These are phyloP conservation scores for Suhomyces terraborum DNA, from an alignment of 1,139 yeast genomes.

Conservation along the genomic window DNA sequence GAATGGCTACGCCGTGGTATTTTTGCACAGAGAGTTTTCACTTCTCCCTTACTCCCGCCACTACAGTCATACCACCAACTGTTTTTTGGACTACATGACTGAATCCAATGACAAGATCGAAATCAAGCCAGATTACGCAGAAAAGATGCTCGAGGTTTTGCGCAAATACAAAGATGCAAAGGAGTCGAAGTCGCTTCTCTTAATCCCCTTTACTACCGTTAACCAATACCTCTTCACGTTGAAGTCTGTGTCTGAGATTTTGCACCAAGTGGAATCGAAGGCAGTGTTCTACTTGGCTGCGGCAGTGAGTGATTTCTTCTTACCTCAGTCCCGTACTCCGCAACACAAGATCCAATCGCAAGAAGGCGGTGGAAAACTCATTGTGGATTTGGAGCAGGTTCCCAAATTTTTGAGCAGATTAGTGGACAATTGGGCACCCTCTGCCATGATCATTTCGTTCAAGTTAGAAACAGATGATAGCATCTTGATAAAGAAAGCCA, in stretches of 20 bases:
- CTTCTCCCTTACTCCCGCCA: slow-evolving; percentile 88
- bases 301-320: slow-evolving; percentile 94
- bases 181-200: slow-evolving; percentile 58
- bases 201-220: slow-evolving; percentile 91
- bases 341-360: slow-evolving; percentile 93
- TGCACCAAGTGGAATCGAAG: slow-evolving; percentile 53
- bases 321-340: slow-evolving; percentile 82
- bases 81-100: slow-evolving; percentile 81
- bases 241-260: slow-evolving; percentile 60
- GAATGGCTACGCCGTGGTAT: slow-evolving; percentile 86
- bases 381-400: slow-evolving; percentile 89
- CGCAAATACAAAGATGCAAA: slow-evolving; percentile 64
- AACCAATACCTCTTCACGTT: slow-evolving; percentile 89
- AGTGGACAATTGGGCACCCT: slow-evolving; percentile 94
- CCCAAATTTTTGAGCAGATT: slow-evolving; percentile 88
- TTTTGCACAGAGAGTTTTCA: slow-evolving; percentile 88
- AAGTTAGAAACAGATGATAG: slow-evolving; percentile 86
- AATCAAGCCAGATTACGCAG: slow-evolving; percentile 62
- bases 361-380: slow-evolving; percentile 67
- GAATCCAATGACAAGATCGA: slow-evolving; percentile 55
- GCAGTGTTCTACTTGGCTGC: slow-evolving; percentile 91
- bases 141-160: slow-evolving; percentile 64
- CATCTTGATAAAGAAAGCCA: slow-evolving; percentile 73
- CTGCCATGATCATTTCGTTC: slow-evolving; percentile 92
- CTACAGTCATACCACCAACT: slow-evolving; percentile 80